Conservation (phyloP, 768 basidiomycete species). For the Phaeotremella skinneri region DNA sequence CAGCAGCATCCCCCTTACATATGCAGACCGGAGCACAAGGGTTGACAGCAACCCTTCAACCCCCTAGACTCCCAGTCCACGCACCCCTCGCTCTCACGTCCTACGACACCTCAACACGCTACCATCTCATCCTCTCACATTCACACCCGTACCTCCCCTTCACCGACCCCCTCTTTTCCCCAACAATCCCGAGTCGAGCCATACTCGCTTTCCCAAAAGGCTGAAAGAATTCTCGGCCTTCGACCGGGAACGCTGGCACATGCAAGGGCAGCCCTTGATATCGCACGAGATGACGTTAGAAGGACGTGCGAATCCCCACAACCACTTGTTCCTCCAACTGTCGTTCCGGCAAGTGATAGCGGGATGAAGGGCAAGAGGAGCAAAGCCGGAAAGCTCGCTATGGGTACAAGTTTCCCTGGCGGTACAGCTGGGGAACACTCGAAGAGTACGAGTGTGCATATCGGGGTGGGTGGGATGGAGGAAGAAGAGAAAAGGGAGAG, state of each 20-base stretch:
- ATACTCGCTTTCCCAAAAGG: conserved; percentile 36
- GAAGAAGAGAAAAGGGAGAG: conserved; percentile 42
- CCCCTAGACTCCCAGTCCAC: conserved; percentile 37
- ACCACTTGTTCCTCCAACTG: background rate
- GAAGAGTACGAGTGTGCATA: conserved; percentile 16
- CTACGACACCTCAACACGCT: conserved; percentile 28
- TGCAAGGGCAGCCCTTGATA: conserved; percentile 38
- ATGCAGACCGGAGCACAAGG: background rate
- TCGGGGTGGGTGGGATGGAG: conserved; percentile 35
- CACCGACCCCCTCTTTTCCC: background rate
- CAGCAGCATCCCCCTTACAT: no score
- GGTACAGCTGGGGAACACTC: conserved; percentile 7
- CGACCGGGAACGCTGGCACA: conserved; percentile 39
- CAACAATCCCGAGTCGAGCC: conserved; percentile 7
- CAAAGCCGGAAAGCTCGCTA: conserved; percentile 18
- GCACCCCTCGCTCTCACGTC: conserved; percentile 30
- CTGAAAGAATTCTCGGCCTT: conserved; percentile 39
- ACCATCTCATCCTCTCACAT: background rate
- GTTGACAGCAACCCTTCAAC: background rate
- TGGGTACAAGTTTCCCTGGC: conserved; percentile 7
- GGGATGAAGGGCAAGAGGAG: conserved; percentile 3
- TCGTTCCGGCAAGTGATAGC: background rate
- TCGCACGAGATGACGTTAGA: conserved; percentile 38
- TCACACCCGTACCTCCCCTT: background rate
- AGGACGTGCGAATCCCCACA: conserved; percentile 12